These are phyloP conservation scores for Eucalyptus leucophloia DNA, from an alignment of 345 rosid genomes.

Conservation along the genomic window DNA sequence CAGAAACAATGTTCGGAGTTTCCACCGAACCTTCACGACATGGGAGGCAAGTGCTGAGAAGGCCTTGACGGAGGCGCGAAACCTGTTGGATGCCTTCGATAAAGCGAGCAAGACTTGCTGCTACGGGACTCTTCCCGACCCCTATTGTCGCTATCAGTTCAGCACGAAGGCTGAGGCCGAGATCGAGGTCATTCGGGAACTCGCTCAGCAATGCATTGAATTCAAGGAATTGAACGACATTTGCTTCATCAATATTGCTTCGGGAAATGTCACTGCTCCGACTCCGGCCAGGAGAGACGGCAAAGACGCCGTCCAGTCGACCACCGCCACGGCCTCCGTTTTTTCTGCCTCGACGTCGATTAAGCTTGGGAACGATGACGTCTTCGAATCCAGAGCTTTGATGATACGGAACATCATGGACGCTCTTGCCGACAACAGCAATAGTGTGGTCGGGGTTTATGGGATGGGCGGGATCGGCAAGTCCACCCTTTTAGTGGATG, in stretches of 20 bases:
- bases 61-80: not conserved
- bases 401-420: accelerated
- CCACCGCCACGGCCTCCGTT: accelerated
- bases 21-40: no score
- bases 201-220: accelerated
- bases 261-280: accelerated
- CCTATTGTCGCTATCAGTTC: accelerated
- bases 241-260: accelerated
- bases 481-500: no score
- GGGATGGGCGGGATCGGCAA: no score
- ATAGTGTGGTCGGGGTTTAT: no score
- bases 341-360: accelerated
- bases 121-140: not conserved
- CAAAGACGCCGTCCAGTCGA: accelerated
- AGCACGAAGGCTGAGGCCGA: not conserved
- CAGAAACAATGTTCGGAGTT: no score
- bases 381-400: no score
- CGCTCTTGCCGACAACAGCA: accelerated
- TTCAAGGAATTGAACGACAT: accelerated
- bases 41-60: accelerated
- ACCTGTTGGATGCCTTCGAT: not conserved
- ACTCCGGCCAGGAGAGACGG: accelerated
- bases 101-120: not conserved
- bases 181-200: accelerated
- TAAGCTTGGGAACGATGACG: accelerated